Base-by-base conservation (phyloP, 1,284 basidiomycete species). In the Psilocybe mexicana region DNA sequence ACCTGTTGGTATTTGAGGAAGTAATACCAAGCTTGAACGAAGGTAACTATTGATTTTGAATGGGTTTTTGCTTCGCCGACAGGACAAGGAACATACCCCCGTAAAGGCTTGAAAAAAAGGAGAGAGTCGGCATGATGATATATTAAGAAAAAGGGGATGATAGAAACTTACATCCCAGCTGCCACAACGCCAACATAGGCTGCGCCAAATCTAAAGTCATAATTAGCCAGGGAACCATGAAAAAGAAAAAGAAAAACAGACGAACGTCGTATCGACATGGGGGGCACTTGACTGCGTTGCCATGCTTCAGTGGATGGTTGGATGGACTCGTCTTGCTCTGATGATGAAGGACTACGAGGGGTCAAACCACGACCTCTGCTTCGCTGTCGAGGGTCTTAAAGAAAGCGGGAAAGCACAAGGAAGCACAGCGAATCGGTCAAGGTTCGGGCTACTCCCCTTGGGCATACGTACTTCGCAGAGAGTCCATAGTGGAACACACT, bases 11-110 rank as follows among this genome's bases (percentile, higher is more conserved):
- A 83, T 57, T 77, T 74, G 54, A 73, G 72, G 64, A 79, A 84
- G 59, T 83, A 84, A 65, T 77, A 83, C 73, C 77, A 80, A 1
- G 80, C 78, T 64, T 84, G 82, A n/a, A 81, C 76, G 59, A 78
- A 82, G 2, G 81, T 80, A 12, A 83, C 81, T 83, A 49, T 25
- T 11, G n/a, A 18, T 28, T n/a, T 11, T 46, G 14, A 36, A 46
- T 51, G 30, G 49, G 52, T 10, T n/a, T 25, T 38, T 38, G 25
- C 36, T 50, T 26, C 36, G 47, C 25, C n/a, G 46, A 33, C 24
- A 23, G 12, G 23, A 35, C 35, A 25, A 28, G 36, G 43, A 45
- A 43, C 65, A 18, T 71, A 81, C 81, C 78, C 72, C 81, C 81
- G 57, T 80, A 82, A 51, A 82, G 65, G 53, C 79, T 81, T 18